These are phyloP conservation scores for Talaromyces liani DNA, from an alignment of 495 filamentous ascomycete species.

Conservation along the genomic window DNA sequence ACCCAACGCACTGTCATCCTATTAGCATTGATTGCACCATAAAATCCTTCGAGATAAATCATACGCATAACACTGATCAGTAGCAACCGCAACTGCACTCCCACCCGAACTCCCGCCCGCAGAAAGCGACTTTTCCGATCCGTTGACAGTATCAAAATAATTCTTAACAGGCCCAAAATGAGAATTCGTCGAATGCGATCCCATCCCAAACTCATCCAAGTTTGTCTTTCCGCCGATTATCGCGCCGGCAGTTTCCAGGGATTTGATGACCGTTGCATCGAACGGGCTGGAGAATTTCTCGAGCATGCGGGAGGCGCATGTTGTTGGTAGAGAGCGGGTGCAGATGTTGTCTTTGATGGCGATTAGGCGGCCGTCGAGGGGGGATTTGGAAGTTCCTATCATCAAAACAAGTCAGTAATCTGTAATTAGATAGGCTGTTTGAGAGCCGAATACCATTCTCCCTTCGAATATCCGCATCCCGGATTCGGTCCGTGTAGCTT, in stretches of 20 bases:
- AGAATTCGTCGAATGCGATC: slow-evolving; percentile 77
- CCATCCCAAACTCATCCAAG: slow-evolving; percentile 98
- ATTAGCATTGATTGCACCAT: neutral
- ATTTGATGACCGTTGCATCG: slow-evolving; percentile 71
- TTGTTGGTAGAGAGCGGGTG: slow-evolving; percentile 60
- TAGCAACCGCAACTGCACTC: slow-evolving; percentile 78
- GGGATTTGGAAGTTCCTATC: slow-evolving; percentile 24
- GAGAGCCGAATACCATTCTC: slow-evolving; percentile 22
- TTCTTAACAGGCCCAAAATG: slow-evolving; percentile 60
- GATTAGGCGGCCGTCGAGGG: slow-evolving; percentile 49
- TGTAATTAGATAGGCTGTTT: neutral
- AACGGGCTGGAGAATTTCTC: slow-evolving; percentile 65
- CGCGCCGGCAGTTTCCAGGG: slow-evolving; percentile 57
- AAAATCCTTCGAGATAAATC: slow-evolving; percentile 12
- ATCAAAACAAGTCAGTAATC: slow-evolving; percentile 8
- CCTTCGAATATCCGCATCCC: slow-evolving; percentile 31
- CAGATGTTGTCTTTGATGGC: slow-evolving; percentile 91
- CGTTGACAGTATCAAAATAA: slow-evolving; percentile 10
- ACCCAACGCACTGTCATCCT: slow-evolving; percentile 57
- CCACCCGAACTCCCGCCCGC: slow-evolving; percentile 92
- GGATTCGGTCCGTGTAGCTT: slow-evolving; percentile 27
- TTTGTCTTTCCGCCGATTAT: slow-evolving; percentile 75
- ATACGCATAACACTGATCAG: slow-evolving; percentile 58
- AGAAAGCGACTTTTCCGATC: slow-evolving; percentile 40
- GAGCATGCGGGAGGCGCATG: slow-evolving; percentile 75